Evolutionary conservation across 2,329 filamentous ascomycete genomes (phyloP).

Genomic region (Tolypocladium capitatum): DNA sequence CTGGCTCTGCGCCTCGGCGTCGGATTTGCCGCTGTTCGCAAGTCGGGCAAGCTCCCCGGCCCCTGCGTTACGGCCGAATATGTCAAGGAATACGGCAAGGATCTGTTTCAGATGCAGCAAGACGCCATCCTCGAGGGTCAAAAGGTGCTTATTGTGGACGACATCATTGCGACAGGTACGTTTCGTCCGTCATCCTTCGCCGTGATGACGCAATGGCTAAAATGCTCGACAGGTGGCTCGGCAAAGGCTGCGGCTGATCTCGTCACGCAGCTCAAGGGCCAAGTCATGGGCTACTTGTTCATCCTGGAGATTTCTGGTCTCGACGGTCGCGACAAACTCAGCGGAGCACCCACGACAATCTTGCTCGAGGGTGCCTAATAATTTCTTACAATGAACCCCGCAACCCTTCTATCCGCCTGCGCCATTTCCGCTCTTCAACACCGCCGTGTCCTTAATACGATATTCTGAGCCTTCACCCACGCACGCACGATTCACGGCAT

Average conservation of each 20-base stretch:
- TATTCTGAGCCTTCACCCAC: not conserved
- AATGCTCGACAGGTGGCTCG: conserved; percentile 57
- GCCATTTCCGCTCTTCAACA: not conserved
- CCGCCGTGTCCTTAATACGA: not conserved
- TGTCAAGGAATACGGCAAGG: conserved; percentile 90
- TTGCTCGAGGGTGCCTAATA: conserved; percentile 49
- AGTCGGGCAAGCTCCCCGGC: conserved; percentile 91
- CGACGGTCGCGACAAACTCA: conserved; percentile 81
- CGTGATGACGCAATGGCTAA: not conserved
- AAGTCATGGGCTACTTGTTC: conserved; percentile 83
- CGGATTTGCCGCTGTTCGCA: conserved; percentile 84
- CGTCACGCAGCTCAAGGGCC: conserved; percentile 72
- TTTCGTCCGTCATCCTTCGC: conserved; percentile 7
- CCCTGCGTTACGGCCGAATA: conserved; percentile 74
- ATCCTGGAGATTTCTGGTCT: conserved; percentile 92
- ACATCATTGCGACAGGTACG: conserved; percentile 96
- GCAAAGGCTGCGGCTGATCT: conserved; percentile 78
- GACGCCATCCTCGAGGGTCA: conserved; percentile 75
- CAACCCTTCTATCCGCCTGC: not conserved
- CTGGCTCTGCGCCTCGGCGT: conserved; percentile 73
- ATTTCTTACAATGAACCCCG: not conserved
- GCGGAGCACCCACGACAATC: conserved; percentile 63
- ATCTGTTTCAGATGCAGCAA: conserved; percentile 91
- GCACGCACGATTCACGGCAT: not conserved
- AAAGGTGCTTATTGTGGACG: conserved; percentile 86